These are phyloP conservation scores for Torulaspora globosa DNA, from an alignment of 1,139 yeast species.

Conservation along the genomic window DNA sequence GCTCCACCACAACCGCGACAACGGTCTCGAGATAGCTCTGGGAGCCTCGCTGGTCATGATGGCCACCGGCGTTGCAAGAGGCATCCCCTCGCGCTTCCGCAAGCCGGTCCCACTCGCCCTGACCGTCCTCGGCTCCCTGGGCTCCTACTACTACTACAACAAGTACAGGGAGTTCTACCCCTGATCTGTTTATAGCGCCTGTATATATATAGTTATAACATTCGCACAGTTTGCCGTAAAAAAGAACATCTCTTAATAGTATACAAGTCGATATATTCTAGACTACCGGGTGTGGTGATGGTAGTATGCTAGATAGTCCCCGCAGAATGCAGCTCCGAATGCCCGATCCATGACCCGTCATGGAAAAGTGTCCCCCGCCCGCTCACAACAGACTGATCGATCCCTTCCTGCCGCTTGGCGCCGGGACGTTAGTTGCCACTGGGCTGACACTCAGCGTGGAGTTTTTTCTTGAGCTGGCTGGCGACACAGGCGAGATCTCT, in stretches of 20 bases:
- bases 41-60: conserved; percentile 63
- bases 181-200: not conserved
- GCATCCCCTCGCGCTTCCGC: conserved; percentile 52
- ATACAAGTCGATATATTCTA: not conserved
- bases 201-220: not conserved
- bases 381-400: conserved; percentile 17
- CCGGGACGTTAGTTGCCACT: conserved; percentile 6
- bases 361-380: not conserved
- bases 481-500: conserved; percentile 55
- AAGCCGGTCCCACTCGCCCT: conserved; percentile 76
- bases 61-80: conserved; percentile 67
- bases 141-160: conserved; percentile 64
- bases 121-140: conserved; percentile 58
- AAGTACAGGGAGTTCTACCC: conserved; percentile 67
- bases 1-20: conserved; percentile 64
- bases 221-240: not conserved
- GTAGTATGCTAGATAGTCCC: not conserved
- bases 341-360: conserved; percentile 1
- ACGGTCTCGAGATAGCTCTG: conserved; percentile 77
- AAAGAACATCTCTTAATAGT: not conserved
- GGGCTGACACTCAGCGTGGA: conserved; percentile 22
- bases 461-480: conserved; percentile 30
- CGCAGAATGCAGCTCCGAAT: not conserved
- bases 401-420: conserved; percentile 13
- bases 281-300: no score